phyloP scores from a whole-genome alignment of 2,329 filamentous ascomycete species.

The Coniochaeta hoffmannii region DNA sequence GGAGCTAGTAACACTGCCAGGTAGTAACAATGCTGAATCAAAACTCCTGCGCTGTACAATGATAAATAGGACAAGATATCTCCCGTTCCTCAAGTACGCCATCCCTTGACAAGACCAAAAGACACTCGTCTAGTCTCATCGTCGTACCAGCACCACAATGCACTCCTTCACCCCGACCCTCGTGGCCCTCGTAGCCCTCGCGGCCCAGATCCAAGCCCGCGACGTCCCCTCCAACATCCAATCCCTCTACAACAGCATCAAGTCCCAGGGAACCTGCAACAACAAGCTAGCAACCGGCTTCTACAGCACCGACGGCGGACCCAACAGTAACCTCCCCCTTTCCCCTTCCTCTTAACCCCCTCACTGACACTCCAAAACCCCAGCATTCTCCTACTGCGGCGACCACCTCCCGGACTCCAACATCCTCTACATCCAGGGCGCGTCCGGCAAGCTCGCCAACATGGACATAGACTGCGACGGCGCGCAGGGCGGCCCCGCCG shows the following conservation, averaged over 20 bases:
- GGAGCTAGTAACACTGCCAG: background rate
- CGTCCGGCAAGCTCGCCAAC: constrained; percentile 34
- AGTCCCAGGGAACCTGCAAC: constrained; percentile 19
- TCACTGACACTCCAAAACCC: background rate
- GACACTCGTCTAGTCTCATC: too few relatives aligned
- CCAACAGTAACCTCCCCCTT: constrained; percentile 13
- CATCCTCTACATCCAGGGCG: constrained; percentile 37
- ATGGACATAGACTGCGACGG: constrained; percentile 57
- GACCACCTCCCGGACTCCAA: constrained; percentile 26
- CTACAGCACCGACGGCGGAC: constrained; percentile 19
- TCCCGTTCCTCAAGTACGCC: background rate
- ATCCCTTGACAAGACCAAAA: too few relatives aligned
- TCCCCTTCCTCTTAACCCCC: background rate
- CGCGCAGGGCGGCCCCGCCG: constrained; percentile 26
- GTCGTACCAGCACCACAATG: background rate
- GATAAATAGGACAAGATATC: background rate
- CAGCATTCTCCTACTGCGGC: constrained; percentile 32
- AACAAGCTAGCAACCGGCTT: constrained; percentile 23
- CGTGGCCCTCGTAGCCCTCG: background rate
- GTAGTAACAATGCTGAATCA: background rate
- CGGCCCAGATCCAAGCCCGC: constrained; percentile 8
- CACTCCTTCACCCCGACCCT: background rate
- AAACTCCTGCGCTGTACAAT: background rate
- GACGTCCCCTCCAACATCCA: constrained; percentile 18
- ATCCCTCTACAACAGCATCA: constrained; percentile 23